Evolutionary conservation across 805 yeast genomes (phyloP).

Genomic region (Lachancea waltii): DNA sequence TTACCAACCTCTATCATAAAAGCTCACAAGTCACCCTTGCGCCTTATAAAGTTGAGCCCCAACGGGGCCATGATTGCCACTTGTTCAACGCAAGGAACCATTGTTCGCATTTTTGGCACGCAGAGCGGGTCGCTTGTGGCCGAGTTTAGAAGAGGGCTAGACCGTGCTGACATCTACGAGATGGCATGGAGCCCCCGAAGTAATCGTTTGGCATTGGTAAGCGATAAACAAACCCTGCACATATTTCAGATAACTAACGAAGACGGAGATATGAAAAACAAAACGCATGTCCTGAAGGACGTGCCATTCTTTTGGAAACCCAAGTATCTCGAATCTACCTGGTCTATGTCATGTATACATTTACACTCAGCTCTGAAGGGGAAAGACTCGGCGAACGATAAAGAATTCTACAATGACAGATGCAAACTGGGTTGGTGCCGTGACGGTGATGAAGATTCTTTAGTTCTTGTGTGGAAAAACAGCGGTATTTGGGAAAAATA

Average conservation of each 20-base stretch:
- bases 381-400: conserved; percentile 21
- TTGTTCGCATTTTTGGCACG: conserved; percentile 73
- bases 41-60: conserved; percentile 57
- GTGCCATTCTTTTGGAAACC: conserved; percentile 42
- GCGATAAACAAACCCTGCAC: conserved; percentile 87
- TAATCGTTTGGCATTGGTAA: conserved; percentile 69
- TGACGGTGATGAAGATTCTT: conserved; percentile 50
- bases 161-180: conserved; percentile 72
- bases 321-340: conserved; percentile 67
- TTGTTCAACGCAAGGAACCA: conserved; percentile 85
- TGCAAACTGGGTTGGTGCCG: conserved; percentile 30
- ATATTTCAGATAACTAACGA: conserved; percentile 46
- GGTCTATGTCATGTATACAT: conserved; percentile 80
- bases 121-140: conserved; percentile 54
- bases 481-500: conserved; percentile 84
- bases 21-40: conserved; percentile 78
- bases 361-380: conserved; percentile 28
- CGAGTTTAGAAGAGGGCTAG: conserved; percentile 87
- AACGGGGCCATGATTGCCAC: conserved; percentile 83
- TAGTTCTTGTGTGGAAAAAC: conserved; percentile 69
- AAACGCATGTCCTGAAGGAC: conserved; percentile 59
- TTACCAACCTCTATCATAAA: conserved; percentile 47
- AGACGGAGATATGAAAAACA: conserved; percentile 32
- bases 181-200: conserved; percentile 80
- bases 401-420: conserved; percentile 20